Base-by-base conservation (phyloP, 176 grass and related monocot genomes). In the Avena eriantha region DNA sequence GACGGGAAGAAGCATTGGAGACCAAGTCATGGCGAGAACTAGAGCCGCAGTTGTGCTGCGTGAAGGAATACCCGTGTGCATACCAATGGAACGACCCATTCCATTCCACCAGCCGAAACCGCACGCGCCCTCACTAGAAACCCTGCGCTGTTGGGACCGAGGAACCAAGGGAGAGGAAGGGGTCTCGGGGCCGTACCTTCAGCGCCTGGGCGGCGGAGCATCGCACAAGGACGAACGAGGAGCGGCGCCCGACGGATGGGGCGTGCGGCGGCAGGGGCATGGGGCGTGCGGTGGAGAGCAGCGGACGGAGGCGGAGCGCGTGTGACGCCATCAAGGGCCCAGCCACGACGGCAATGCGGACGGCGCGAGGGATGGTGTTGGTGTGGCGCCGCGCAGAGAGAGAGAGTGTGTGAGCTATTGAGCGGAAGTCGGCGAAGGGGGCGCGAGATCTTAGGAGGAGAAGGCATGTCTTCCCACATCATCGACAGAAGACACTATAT, bases 161-260 rank as follows among this genome's bases (percentile, higher is more conserved):
- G 14, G 24, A 48, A 69, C 16, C 41, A 67, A 11, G n/a, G n/a
- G n/a, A n/a, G n/a, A n/a, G n/a, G n/a, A n/a, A n/a, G 5, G 39
- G 26, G 34, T 4, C 2, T 0, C n/a, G 2, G 7, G 4, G 29
- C 61, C 85, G 82, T 79, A 96, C 92, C 92, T 90, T 83, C 56
- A 97, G 88, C 43, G 69, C 82, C 79, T 89, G 76, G 33, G 88
- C 79, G 3, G 92, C 85, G 78, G 90, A 92, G 75, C 80, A 85
- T 21, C 86, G 86, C 76, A 87, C 76, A 19, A 87, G 57, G 22
- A 76, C 8, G 53, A 92, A 70, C 46, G 79, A 48, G 14, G 48
- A 14, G 59, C 63, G 36, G 21, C 77, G 69, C 3, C 70, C 54
- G 50, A 18, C 36, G 10, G 85, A 73, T 15, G 41, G 59, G 13